These are phyloP conservation scores for Colletotrichum godetiae DNA, from an alignment of 2,329 filamentous ascomycete species.

Conservation along the genomic window DNA sequence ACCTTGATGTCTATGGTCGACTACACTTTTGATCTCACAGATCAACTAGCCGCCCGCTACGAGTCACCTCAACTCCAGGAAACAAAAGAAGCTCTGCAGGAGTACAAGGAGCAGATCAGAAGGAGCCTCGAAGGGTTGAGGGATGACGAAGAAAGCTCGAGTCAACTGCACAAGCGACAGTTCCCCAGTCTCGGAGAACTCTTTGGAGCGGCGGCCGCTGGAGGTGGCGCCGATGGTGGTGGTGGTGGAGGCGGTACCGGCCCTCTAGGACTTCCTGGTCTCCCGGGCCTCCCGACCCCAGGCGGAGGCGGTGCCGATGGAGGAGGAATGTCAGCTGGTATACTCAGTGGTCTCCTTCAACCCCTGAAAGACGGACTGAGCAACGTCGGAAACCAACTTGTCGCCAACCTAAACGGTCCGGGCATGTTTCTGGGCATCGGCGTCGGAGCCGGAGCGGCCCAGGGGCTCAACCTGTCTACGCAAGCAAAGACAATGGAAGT, in stretches of 20 bases:
- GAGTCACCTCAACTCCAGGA: conserved; percentile 25
- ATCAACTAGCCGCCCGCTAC: conserved; percentile 17
- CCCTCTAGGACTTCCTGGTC: background rate
- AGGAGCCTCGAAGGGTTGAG: conserved; percentile 13
- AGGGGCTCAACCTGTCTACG: conserved; percentile 39
- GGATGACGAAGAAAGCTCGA: background rate
- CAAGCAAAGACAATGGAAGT: conserved; percentile 26
- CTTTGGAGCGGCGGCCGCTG: background rate
- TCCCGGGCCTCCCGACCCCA: conserved; percentile 1
- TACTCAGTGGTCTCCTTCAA: conserved; percentile 22
- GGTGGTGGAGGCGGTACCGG: background rate
- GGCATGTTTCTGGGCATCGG: conserved; percentile 42
- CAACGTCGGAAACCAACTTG: conserved; percentile 29
- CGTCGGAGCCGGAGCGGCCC: conserved; percentile 39
- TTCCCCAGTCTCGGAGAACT: background rate
- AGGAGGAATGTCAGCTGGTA: conserved; percentile 2
- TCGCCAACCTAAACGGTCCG: conserved; percentile 29
- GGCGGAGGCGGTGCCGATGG: background rate
- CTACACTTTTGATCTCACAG: conserved; percentile 31
- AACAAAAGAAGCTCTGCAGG: conserved; percentile 24
- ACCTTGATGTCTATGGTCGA: conserved; percentile 35
- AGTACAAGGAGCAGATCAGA: conserved; percentile 23
- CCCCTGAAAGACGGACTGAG: conserved; percentile 31
- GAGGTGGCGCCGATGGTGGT: background rate
- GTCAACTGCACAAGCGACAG: conserved; percentile 13